phyloP scores from a whole-genome alignment of 2,329 filamentous ascomycete species.

The Pezicula neosporulosa region DNA sequence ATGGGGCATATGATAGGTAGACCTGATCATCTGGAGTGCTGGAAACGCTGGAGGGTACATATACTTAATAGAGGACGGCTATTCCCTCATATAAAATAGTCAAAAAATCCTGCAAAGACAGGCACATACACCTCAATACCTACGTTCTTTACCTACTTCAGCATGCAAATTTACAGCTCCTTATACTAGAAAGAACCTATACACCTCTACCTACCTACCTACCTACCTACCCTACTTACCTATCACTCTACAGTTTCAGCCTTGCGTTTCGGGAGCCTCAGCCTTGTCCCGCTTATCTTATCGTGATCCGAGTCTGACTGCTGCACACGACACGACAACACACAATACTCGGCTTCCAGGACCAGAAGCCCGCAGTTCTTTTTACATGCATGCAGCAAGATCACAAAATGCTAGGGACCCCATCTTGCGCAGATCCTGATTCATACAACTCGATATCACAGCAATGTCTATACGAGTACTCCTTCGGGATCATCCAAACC shows the following conservation, averaged over 20 bases:
- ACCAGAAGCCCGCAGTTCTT: no score
- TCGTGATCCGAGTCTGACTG: neutral
- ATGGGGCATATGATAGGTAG: neutral
- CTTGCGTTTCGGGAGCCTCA: neutral
- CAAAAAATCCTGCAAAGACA: no score
- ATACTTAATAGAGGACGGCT: neutral
- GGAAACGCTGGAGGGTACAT: neutral
- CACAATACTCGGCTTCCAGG: neutral
- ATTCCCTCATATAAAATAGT: neutral
- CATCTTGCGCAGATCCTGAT: neutral
- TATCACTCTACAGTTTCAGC: no score
- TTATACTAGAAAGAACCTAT: no score
- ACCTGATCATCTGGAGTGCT: no score
- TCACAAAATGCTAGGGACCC: neutral
- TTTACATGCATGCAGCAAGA: no score
- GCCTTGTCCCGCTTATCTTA: neutral
- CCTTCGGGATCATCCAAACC: constrained; percentile 78
- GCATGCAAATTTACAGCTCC: no score
- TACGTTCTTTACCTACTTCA: no score
- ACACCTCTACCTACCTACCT: no score
- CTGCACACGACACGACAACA: no score
- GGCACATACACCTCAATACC: no score
- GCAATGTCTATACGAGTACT: constrained; percentile 31
- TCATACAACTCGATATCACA: neutral
- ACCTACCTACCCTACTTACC: no score